Evolutionary conservation across 352 stramenopile genomes (phyloP), one percentile per base, ranked within the genome.

Genomic region (Phytophthora idaei): DNA sequence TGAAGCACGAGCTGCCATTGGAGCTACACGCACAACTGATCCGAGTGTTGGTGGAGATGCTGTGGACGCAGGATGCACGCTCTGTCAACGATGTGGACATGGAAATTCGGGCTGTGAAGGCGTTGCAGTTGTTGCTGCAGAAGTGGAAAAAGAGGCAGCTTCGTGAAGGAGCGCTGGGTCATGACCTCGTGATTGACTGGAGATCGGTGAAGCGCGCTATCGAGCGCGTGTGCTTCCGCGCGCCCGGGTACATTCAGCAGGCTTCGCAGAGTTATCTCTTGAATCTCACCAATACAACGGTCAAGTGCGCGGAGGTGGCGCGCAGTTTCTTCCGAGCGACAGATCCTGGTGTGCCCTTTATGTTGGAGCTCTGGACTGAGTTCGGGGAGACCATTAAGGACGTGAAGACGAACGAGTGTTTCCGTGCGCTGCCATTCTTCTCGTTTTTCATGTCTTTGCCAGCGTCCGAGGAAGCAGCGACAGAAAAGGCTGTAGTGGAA

Each of bases 401-500:
- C 25, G 77, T 74, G 17, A 73, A 77, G 37, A 80, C 71, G 51
- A 90, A 67, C 17, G 64, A 76, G 17, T 90, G 85, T 36, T 90
- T 92, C 60, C 76, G 81, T 34, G 77, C 79, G 25, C 56, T 89
- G 10, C 83, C 78, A 39, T 75, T 76, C n/a, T 85, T 93, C n/a
- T 89, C 81, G 6, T 48, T 90, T 28, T 71, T 93, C 14, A 61
- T 85, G 5, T 60, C 58, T 51, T 53, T 72, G 6, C 59, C 70
- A 25, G 58, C n/a, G 44, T 37, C 29, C 14, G 62, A 68, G 46
- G 61, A 60, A 25, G 1, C 14, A 12, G 15, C 49, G 17, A 48
- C 47, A 29, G 62, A 71, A 17, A 44, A 63, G 36, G 64, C 46
- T 21, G 25, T 65, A 2, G 48, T 68, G 11, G 44, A 71, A 11